Percentiles rank a stretch among this genome's conserved stretches.
Evolutionary conservation across 805 yeast genomes (phyloP).

Genomic region (Candida berthetii): DNA sequence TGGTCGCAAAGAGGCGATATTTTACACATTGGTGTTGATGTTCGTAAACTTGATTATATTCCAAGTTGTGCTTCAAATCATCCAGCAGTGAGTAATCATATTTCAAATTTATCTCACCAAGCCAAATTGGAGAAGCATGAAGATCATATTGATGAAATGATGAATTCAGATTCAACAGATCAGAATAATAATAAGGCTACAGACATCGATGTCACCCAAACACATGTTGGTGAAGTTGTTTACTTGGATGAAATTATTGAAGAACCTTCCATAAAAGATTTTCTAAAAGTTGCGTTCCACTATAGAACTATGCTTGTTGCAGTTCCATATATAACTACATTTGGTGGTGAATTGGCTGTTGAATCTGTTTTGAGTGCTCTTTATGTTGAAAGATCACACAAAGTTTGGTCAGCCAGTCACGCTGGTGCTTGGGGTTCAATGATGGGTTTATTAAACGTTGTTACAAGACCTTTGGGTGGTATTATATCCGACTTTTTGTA

Average conservation of each 20-base stretch:
- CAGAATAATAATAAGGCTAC: not conserved
- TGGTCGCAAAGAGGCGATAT: conserved; percentile 25
- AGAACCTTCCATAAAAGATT: conserved; percentile 14
- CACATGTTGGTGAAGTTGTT: conserved; percentile 13
- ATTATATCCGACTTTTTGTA: conserved; percentile 23
- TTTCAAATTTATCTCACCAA: not conserved
- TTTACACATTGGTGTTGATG: conserved; percentile 19
- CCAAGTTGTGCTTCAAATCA: conserved; percentile 12
- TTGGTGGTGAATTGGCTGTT: conserved; percentile 25
- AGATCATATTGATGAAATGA: conserved; percentile 2
- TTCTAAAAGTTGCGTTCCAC: conserved; percentile 13
- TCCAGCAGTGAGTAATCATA: conserved; percentile 4
- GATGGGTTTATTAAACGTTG: conserved; percentile 24
- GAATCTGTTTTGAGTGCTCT: conserved; percentile 20
- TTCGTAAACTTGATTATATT: conserved; percentile 15
- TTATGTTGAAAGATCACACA: conserved; percentile 13
- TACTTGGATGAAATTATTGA: conserved; percentile 19
- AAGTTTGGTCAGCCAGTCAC: conserved; percentile 14
- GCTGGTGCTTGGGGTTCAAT: conserved; percentile 27
- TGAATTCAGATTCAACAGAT: conserved; percentile 1
- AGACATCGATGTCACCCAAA: conserved; percentile 7
- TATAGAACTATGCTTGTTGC: conserved; percentile 23
- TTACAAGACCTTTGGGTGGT: conserved; percentile 25
- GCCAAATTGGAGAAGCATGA: not conserved
- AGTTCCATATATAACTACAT: conserved; percentile 20